Base-by-base conservation (phyloP, 2,329 filamentous ascomycete species). In the Cyclaneusma minus region DNA sequence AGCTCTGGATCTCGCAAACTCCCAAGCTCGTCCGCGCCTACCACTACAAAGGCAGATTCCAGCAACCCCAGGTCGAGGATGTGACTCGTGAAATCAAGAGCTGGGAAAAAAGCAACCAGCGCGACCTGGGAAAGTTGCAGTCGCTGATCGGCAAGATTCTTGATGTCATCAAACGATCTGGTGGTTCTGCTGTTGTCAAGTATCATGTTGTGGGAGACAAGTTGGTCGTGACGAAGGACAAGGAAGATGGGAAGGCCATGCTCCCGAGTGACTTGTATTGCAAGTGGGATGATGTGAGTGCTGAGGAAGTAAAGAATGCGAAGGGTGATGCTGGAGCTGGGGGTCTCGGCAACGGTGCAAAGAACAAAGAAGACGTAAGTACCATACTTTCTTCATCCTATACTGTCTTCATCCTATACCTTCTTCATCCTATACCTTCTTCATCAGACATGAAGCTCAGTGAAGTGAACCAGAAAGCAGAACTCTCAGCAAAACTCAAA, bases 1-100 rank as follows among this genome's bases (percentile, higher is more conserved):
- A 60, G 39, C 46, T 62, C 13, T 62, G 56, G 56, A 34, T 48
- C 10, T 60, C 54, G 4, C 56, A 62, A 40, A 62, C 57, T 1
- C 50, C 52, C 1, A 56, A 55, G 21, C 52, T 62, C 17, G 54
- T 61, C n/a, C 48, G 51, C 16, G 56, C 54, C 1, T 56, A 58
- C 33, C 54, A 61, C 33, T 22, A 35, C 3, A 29, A 31, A 2
- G 56, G 56, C 17, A 11, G 28, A 2, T 62, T 62, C 32, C 10
- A 29, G 6, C 16, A 21, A 10, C 41, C 47, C 20, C 17, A 35
- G 27, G 51, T 56, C 3, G 44, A 57, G 39, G 41, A 58, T 34
- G 42, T 58, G 8, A 24, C 35, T 3, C 16, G 12, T 12, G 30
- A 44, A 5, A 38, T 57, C 17, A 31, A 33, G 13, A 30, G 10